Evolutionary conservation across 2,329 filamentous ascomycete genomes (phyloP).

Genomic region (Colletotrichum cordylinicola): DNA sequence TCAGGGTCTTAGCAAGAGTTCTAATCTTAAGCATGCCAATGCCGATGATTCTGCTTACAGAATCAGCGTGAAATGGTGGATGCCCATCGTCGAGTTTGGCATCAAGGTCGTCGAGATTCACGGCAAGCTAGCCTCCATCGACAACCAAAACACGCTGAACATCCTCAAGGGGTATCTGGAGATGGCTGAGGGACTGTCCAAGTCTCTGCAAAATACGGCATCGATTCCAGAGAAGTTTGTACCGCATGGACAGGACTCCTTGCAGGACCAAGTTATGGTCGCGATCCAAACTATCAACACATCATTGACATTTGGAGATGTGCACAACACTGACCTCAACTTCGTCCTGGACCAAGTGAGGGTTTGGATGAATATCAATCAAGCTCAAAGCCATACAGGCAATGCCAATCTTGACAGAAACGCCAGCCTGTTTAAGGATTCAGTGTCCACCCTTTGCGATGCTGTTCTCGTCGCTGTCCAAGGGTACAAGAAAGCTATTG

Average conservation of each 20-base stretch:
- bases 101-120: conserved; percentile 70
- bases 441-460: conserved; percentile 72
- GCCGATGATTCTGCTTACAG: conserved; percentile 30
- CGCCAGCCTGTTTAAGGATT: conserved; percentile 56
- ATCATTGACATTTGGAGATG: not conserved
- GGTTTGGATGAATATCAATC: conserved; percentile 54
- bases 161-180: conserved; percentile 56
- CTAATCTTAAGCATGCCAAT: not conserved
- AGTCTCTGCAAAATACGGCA: conserved; percentile 46
- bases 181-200: conserved; percentile 49
- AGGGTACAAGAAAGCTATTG: conserved; percentile 64
- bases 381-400: not conserved
- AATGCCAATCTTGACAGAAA: not conserved
- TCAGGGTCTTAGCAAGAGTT: conserved; percentile 22
- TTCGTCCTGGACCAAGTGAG: conserved; percentile 72
- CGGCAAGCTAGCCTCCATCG: conserved; percentile 62
- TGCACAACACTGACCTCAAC: conserved; percentile 55
- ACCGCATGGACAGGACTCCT: conserved; percentile 50
- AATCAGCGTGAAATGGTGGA: conserved; percentile 62
- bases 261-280: conserved; percentile 10
- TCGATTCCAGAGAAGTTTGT: conserved; percentile 58
- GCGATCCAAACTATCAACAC: not conserved
- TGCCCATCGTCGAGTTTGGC: conserved; percentile 69
- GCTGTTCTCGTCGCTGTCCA: conserved; percentile 82
- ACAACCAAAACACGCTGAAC: conserved; percentile 50